Evolutionary conservation across 192 early-diverging fungal genomes (phyloP), one percentile per base, ranked within the genome.

Genomic region (Podila horticola): DNA sequence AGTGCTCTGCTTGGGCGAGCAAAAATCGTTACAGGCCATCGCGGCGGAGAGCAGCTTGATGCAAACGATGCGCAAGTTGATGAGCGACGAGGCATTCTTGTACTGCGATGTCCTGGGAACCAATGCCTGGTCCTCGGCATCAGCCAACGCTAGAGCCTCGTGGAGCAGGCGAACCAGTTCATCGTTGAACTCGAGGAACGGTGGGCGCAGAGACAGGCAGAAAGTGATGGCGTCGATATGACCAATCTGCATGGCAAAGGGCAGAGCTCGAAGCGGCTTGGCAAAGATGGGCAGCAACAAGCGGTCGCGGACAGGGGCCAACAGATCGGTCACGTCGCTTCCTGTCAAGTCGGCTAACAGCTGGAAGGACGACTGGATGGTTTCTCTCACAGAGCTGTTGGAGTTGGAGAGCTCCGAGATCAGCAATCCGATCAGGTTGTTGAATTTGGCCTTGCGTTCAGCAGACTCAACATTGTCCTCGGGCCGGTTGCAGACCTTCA

Each of bases 181-280:
- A 30, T 98, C 97, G 60, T 92, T 96, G 75, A 98, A 97, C 58
- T 90, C 88, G 24, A 99, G 77, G 64, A 99, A 89, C 4, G 96
- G 93, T 58, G 97, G 97, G 20, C 91, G 86, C 33, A 99, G 83
- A 0, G 92, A 89, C 55, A 99, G 84, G 67, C 97, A 98, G 82
- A 97, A 99, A 0, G 96, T 98, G 61, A 99, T 97, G 5, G 97
- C 97, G 70, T 99, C 98, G 67, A 98, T 98, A 75, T 98, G 92
- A 19, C 97, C 98, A 36, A 99, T 99, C 81, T 99, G 98, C 92
- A 98, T 95, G 57, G 94, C 90, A 82, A 96, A 93, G 0, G 98
- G 96, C 31, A 99, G 87, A 0, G 97, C 97, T 10, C 97, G 93
- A 62, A 99, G 87, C 5, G 98, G 98, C 79, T 98, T 98, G 36